Evolutionary conservation across 495 filamentous ascomycete species (phyloP), one percentile per base, ranked within the genome.

Genomic region (Penicillium flavigenum): DNA sequence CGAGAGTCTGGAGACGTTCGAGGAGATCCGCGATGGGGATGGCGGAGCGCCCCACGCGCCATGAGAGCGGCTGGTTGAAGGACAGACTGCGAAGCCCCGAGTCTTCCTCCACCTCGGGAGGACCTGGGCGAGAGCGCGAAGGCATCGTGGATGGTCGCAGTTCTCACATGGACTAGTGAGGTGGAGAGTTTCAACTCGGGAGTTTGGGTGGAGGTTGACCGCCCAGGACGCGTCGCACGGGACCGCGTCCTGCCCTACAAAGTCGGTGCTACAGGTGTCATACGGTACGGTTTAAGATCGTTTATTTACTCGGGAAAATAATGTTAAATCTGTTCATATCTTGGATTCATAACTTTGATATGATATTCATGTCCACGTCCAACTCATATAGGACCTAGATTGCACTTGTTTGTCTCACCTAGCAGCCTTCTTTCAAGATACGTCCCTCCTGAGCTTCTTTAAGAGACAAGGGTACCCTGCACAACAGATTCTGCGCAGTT

Each of bases 51-150:
- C 93, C 95, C 47, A 91, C 89, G 64, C 89, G 88, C 91, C 95
- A 97, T 73, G 91, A 87, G 39, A 99, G 74, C 17, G 90, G 81
- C 65, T 97, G 88, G 63, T 93, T 85, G 82, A 98, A 97, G 57
- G 77, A 63, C 48, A 78, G 64, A 43, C 62, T 68, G 56, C 63
- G 71, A 67, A 78, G 75, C 39, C 68, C 75, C 49, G 72, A 49
- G 16, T 64, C 62, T 29, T 74, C 72, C 65, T 76, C 74, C 31
- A 70, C 60, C 59, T 70, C 65, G 60, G 70, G 67, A 68, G 71
- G 68, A 68, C 61, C 66, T 67, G 73, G 70, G 62, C 76, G 74
- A 72, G 76, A 75, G 75, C 76, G 76, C 74, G 75, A 69, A 67
- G 75, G 76, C 76, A 79, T 79, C 54, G 70, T 77, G 63, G 61